These are phyloP conservation scores for Schizosaccharomyces pombe DNA, from an alignment of 805 yeast genomes.

Conservation along the genomic window DNA sequence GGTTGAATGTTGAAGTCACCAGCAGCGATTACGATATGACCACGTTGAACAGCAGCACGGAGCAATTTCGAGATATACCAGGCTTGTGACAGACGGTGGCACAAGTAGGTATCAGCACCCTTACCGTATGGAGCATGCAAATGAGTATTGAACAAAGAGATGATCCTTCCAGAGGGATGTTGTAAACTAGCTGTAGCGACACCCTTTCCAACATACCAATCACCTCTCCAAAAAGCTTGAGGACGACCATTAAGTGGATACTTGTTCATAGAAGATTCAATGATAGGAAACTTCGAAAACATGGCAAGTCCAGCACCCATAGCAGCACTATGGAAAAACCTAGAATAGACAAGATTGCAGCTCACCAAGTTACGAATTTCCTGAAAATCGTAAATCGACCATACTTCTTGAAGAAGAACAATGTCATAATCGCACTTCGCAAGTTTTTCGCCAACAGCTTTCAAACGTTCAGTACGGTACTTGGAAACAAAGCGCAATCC, in stretches of 20 bases:
- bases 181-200: conserved; percentile 48
- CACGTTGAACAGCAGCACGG: conserved; percentile 37
- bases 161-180: conserved; percentile 23
- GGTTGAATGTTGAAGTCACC: conserved; percentile 88
- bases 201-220: conserved; percentile 90
- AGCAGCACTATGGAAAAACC: conserved; percentile 54
- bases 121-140: conserved; percentile 87
- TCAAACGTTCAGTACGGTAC: conserved; percentile 35
- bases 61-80: conserved; percentile 73
- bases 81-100: conserved; percentile 86
- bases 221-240: conserved; percentile 80
- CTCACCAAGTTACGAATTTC: conserved; percentile 27
- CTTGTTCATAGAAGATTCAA: conserved; percentile 49
- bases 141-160: conserved; percentile 74
- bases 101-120: conserved; percentile 75
- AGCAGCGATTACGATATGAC: conserved; percentile 67
- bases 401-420: conserved; percentile 81
- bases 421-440: conserved; percentile 43
- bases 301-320: conserved; percentile 75
- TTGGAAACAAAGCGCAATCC: conserved; percentile 75
- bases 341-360: conserved; percentile 32
- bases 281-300: conserved; percentile 64
- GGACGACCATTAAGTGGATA: conserved; percentile 90
- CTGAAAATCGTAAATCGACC: conserved; percentile 73
- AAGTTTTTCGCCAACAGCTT: conserved; percentile 48